Evolutionary conservation across 23 red algal genomes (phyloP).

Genomic region (Chondrus crispus): DNA sequence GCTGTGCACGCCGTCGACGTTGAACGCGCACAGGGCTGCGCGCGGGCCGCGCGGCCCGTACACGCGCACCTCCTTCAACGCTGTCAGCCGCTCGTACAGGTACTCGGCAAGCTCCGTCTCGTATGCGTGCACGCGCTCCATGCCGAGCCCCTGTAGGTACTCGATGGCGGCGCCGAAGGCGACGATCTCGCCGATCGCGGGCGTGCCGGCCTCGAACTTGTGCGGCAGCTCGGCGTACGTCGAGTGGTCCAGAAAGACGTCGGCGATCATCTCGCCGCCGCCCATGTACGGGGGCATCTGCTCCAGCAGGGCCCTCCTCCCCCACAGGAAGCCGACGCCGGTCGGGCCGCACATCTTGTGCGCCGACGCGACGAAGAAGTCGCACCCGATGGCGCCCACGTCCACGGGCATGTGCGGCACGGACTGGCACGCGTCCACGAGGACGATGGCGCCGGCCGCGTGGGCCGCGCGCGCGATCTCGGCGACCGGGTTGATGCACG

Average conservation of each 20-base stretch:
- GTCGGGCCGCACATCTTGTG: slow-evolving; percentile 99
- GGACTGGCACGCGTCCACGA: slow-evolving; percentile 94
- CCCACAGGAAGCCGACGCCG: slow-evolving; percentile 94
- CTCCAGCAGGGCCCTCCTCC: slow-evolving; percentile 64
- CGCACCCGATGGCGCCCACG: slow-evolving; percentile 77
- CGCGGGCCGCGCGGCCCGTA: slow-evolving; percentile 77
- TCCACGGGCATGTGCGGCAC: slow-evolving; percentile 99
- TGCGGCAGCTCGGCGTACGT: slow-evolving; percentile 92
- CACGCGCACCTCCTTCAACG: slow-evolving; percentile 79
- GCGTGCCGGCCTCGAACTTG: slow-evolving; percentile 99
- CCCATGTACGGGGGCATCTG: slow-evolving; percentile 93
- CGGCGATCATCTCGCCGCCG: slow-evolving; percentile 98
- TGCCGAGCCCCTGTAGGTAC: slow-evolving; percentile 75
- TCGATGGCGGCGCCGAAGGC: slow-evolving; percentile 84
- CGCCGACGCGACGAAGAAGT: slow-evolving; percentile 85
- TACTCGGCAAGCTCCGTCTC: slow-evolving; percentile 71
- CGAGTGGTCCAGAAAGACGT: slow-evolving; percentile 74
- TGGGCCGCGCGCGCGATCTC: slow-evolving; percentile 60
- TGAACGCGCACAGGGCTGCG: slow-evolving; percentile 90
- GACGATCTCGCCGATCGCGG: slow-evolving; percentile 90
- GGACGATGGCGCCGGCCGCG: slow-evolving; percentile 65
- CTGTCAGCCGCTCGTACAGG: slow-evolving; percentile 64
- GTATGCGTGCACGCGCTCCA: slow-evolving; percentile 68
- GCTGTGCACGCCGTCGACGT: slow-evolving; percentile 85
- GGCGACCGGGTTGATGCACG: slow-evolving; percentile 74